Conservation (phyloP, 1,139 yeast species). For the Nadsonia starkeyi-henricii region DNA sequence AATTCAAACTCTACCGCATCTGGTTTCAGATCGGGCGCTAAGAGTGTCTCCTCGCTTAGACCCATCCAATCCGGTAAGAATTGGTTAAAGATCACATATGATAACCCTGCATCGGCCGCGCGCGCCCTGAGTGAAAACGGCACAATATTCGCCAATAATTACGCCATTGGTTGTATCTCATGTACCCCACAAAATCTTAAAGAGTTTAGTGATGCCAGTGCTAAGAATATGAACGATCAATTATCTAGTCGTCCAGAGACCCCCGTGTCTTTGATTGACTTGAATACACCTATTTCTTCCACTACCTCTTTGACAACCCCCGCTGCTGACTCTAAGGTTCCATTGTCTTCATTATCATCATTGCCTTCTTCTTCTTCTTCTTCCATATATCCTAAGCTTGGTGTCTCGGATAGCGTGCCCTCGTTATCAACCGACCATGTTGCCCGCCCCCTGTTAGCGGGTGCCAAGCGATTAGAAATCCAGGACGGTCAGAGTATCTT, state of each 20-base stretch:
- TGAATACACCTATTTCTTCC: constrained; percentile 5
- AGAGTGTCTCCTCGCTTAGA: constrained; percentile 26
- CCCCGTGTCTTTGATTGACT: constrained; percentile 34
- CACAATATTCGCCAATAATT: constrained; percentile 45
- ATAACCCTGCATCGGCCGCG: constrained; percentile 58
- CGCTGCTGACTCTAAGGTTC: too few relatives aligned
- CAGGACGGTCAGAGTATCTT: constrained; percentile 18
- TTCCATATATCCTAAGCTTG: background rate
- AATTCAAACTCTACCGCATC: constrained; percentile 9
- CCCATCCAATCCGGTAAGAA: constrained; percentile 76
- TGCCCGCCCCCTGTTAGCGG: constrained; percentile 16
- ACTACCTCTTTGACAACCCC: background rate
- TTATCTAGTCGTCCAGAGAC: constrained; percentile 27
- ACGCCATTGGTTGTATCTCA: constrained; percentile 59
- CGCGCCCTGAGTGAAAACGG: constrained; percentile 82
- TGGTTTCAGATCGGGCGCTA: constrained; percentile 12
- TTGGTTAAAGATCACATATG: constrained; percentile 82
- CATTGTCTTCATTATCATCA: too few relatives aligned
- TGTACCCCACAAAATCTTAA: constrained; percentile 30
- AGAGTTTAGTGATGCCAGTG: constrained; percentile 14
- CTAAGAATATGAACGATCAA: constrained; percentile 23
- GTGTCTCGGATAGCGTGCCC: constrained; percentile 3
- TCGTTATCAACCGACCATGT: constrained; percentile 17
- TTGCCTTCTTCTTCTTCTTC: too few relatives aligned
- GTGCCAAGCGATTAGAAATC: constrained; percentile 15